These are phyloP conservation scores for Calocera cornea DNA, from an alignment of 768 basidiomycete genomes.

Conservation along the genomic window DNA sequence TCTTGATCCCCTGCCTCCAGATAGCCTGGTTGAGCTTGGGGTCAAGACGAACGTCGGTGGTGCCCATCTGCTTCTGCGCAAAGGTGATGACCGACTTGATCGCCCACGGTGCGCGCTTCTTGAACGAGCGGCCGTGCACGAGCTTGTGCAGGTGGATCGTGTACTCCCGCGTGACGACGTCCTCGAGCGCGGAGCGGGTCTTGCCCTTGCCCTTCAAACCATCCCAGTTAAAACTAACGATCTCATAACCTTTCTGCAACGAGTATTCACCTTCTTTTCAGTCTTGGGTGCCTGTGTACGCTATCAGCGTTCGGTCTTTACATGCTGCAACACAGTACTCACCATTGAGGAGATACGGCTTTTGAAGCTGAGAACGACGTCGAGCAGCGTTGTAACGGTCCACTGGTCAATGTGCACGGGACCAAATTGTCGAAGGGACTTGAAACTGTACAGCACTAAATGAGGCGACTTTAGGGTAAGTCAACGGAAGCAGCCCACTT, in stretches of 20 bases:
- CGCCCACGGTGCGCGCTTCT: constrained; percentile 94
- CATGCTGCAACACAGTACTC: not conserved
- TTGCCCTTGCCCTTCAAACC: constrained; percentile 33
- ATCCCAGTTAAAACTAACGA: not conserved
- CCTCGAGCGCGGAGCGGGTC: constrained; percentile 89
- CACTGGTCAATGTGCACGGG: not conserved
- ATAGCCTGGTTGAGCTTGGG: constrained; percentile 84
- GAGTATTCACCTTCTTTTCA: not conserved
- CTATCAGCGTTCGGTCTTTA: not conserved
- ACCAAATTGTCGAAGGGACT: not conserved
- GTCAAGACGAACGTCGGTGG: constrained; percentile 83
- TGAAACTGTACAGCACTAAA: constrained; percentile 1
- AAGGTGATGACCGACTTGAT: constrained; percentile 89
- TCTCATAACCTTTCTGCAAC: not conserved
- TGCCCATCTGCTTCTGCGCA: constrained; percentile 91
- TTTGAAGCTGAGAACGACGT: constrained; percentile 3
- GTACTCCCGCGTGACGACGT: constrained; percentile 98
- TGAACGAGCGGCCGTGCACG: constrained; percentile 86
- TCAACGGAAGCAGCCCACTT: not conserved
- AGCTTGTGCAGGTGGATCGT: constrained; percentile 95
- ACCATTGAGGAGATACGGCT: constrained; percentile 2
- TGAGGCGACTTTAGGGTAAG: not conserved
- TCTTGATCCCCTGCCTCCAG: constrained; percentile 90
- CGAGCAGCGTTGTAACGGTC: not conserved
- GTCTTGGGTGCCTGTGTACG: not conserved